These are phyloP conservation scores for Thelonectria blattea DNA, from an alignment of 2,329 filamentous ascomycete genomes.

Conservation along the genomic window DNA sequence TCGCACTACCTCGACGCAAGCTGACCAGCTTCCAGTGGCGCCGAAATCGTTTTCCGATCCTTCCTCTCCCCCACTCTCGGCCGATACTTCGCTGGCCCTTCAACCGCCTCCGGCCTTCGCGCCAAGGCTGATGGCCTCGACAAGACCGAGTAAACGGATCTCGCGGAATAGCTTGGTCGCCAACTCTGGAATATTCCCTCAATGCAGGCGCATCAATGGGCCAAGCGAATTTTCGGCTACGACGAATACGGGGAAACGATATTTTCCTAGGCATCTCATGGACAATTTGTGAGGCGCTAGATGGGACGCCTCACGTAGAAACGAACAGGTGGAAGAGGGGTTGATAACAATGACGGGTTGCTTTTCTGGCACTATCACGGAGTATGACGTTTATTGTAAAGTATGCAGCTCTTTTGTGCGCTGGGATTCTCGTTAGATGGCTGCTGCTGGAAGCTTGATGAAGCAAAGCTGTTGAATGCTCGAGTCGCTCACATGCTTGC, in stretches of 20 bases:
- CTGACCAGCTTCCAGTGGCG: conserved; percentile 67
- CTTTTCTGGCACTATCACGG: conserved; percentile 25
- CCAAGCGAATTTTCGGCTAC: conserved; percentile 29
- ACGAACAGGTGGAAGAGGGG: conserved; percentile 26
- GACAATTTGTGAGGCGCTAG: conserved; percentile 16
- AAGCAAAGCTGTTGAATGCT: no score
- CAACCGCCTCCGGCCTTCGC: conserved; percentile 85
- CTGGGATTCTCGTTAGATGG: conserved; percentile 35
- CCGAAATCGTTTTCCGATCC: conserved; percentile 95
- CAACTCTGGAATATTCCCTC: conserved; percentile 24
- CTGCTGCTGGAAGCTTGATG: conserved; percentile 35
- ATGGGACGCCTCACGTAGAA: conserved; percentile 16
- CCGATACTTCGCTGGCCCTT: conserved; percentile 80
- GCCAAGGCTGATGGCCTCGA: conserved; percentile 82
- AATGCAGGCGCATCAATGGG: conserved; percentile 30
- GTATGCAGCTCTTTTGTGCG: conserved; percentile 28
- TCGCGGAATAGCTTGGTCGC: conserved; percentile 33
- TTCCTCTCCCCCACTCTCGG: conserved; percentile 90
- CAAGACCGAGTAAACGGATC: conserved; percentile 65
- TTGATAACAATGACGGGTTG: conserved; percentile 22
- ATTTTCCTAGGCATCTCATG: conserved; percentile 20
- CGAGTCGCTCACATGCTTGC: conserved; percentile 1
- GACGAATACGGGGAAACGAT: conserved; percentile 26
- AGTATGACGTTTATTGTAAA: conserved; percentile 32
- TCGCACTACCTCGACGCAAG: conserved; percentile 16